Conservation (phyloP, 75 land plant genomes). For the Sequoiadendron giganteum region DNA sequence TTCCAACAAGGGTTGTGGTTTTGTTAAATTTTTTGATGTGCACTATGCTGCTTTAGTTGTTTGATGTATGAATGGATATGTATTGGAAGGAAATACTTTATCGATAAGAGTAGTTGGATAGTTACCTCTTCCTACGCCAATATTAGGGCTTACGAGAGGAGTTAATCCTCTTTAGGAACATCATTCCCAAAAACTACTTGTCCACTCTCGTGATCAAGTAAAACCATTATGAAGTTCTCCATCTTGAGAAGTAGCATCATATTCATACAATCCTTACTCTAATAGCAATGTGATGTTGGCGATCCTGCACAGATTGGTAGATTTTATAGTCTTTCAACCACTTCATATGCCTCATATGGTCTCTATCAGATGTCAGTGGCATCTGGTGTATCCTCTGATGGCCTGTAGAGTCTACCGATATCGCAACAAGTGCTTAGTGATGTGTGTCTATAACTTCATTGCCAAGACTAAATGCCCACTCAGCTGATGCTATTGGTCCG, state of each 20-base stretch:
- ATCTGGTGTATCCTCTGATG: neutral
- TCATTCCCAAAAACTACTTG: too few relatives aligned
- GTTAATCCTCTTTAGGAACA: neutral
- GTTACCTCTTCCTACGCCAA: neutral
- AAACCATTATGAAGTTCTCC: neutral
- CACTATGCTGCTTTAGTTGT: constrained; percentile 27
- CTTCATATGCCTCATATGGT: constrained; percentile 5
- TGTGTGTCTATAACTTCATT: neutral
- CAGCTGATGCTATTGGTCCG: neutral
- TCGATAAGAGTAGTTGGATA: constrained; percentile 27
- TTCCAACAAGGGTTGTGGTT: constrained; percentile 51
- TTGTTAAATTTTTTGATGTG: constrained; percentile 42
- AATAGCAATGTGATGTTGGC: neutral
- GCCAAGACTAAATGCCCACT: neutral
- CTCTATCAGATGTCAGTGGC: neutral
- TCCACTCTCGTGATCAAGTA: neutral
- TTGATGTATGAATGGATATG: constrained; percentile 34
- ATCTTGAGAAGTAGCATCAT: neutral
- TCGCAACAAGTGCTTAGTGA: neutral
- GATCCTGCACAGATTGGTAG: neutral
- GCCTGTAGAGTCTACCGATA: neutral
- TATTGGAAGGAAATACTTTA: constrained; percentile 31
- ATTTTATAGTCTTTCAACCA: neutral
- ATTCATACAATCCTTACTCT: neutral
- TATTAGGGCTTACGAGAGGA: neutral